Percentiles rank a stretch among this genome's conserved stretches.
phyloP scores from a whole-genome alignment of 1,284 basidiomycete species.

The Takashimella tepidaria region DNA sequence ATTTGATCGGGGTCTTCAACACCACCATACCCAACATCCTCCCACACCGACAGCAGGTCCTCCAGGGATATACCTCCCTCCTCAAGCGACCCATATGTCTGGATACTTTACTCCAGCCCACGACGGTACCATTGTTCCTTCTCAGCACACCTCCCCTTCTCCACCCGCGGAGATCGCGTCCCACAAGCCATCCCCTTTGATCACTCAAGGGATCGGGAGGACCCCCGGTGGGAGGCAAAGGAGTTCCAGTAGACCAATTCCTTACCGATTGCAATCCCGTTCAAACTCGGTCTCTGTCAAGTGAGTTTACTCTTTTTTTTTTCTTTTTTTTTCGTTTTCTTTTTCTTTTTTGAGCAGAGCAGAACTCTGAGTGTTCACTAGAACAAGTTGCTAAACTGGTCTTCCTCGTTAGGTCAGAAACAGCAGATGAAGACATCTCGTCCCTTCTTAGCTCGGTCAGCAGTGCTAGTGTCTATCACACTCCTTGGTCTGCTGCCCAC shows the following conservation, averaged over 20 bases:
- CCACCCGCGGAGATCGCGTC: background rate
- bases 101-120: background rate
- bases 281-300: constrained; percentile 30
- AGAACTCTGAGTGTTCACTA: background rate
- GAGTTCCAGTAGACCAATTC: constrained; percentile 24
- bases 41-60: background rate
- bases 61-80: background rate
- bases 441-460: constrained; percentile 25
- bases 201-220: background rate
- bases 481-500: constrained; percentile 23
- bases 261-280: constrained; percentile 29
- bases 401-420: constrained; percentile 24
- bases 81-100: background rate
- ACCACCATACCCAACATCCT: background rate
- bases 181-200: background rate
- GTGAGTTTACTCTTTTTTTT: no score
- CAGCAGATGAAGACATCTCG: constrained; percentile 24
- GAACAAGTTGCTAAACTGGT: background rate
- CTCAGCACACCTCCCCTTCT: background rate
- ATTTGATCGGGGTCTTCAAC: background rate
- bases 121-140: background rate
- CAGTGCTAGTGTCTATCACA: constrained; percentile 13
- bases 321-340: no score
- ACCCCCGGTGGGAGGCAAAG: constrained; percentile 2
- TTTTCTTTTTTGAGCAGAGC: no score